Evolutionary conservation across 140 eudicot species (phyloP).

Genomic region (Senecio squalidus): DNA sequence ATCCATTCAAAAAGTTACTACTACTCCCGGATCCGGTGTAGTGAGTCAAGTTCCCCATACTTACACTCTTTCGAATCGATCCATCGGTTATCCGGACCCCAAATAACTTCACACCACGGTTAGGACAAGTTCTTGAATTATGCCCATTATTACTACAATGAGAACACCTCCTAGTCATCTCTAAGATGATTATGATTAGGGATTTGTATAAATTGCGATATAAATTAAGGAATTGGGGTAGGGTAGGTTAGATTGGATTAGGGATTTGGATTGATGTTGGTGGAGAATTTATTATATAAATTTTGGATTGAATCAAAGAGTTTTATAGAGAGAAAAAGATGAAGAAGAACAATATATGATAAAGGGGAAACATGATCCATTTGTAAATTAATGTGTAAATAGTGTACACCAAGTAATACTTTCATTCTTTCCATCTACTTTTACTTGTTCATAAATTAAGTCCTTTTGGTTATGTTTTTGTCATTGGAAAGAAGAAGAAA

Average conservation of each 20-base stretch:
- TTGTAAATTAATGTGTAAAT: slow-evolving; percentile 21
- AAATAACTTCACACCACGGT: slow-evolving; percentile 84
- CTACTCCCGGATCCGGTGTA: slow-evolving; percentile 45
- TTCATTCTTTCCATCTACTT: slow-evolving; percentile 3
- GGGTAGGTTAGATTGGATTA: slow-evolving; percentile 20
- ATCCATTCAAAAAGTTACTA: slow-evolving; percentile 39
- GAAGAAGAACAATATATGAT: too few species aligned
- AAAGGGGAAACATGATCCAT: slow-evolving; percentile 32
- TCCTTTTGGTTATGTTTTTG: slow-evolving; percentile 3
- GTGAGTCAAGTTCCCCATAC: slow-evolving; percentile 96
- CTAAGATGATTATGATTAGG: not conserved
- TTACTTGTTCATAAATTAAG: not conserved
- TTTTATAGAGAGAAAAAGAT: not conserved
- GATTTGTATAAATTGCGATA: not conserved
- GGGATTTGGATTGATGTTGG: slow-evolving; percentile 31
- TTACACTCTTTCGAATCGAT: slow-evolving; percentile 87
- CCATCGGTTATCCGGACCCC: slow-evolving; percentile 95
- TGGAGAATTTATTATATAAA: slow-evolving; percentile 4
- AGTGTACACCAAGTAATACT: slow-evolving; percentile 22
- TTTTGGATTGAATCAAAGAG: slow-evolving; percentile 16
- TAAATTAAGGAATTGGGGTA: too few species aligned
- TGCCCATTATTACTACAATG: slow-evolving; percentile 97
- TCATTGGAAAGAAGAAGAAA: too few species aligned
- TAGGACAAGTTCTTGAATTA: slow-evolving; percentile 92
- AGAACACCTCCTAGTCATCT: slow-evolving; percentile 85